phyloP scores from a whole-genome alignment of 176 grass and related monocot genomes.

The Eleusine coracana region DNA sequence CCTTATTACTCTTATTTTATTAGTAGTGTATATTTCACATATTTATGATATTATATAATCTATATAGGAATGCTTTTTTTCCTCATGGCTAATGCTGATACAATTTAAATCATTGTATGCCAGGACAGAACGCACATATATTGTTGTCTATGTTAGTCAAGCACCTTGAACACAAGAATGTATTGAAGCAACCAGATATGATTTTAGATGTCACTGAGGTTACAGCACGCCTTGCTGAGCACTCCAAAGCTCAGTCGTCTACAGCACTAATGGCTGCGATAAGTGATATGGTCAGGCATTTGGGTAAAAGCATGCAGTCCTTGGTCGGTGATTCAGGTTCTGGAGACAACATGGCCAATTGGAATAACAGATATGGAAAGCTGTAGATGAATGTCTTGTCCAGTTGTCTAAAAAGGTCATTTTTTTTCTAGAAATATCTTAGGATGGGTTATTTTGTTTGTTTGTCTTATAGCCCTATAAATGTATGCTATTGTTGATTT shows the following conservation, averaged over 20 bases:
- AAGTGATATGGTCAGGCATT: constrained; percentile 83
- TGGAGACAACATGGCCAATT: constrained; percentile 50
- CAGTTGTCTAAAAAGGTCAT: constrained; percentile 82
- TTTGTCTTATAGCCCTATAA: constrained; percentile 12
- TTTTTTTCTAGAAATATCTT: constrained; percentile 32
- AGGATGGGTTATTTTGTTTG: background rate
- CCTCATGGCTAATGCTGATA: constrained; percentile 35
- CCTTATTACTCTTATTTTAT: constrained; percentile 18
- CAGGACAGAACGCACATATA: constrained; percentile 90
- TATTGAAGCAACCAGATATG: constrained; percentile 77
- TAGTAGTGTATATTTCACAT: constrained; percentile 10
- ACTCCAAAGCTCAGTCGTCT: constrained; percentile 81
- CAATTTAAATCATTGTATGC: constrained; percentile 46
- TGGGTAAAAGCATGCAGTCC: constrained; percentile 83
- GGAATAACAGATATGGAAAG: constrained; percentile 66
- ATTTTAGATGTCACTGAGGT: constrained; percentile 83
- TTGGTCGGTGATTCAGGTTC: constrained; percentile 32
- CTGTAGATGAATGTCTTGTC: constrained; percentile 78
- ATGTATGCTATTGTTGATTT: constrained; percentile 29
- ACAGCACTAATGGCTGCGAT: constrained; percentile 75
- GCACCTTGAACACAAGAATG: constrained; percentile 90
- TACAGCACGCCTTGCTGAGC: constrained; percentile 66
- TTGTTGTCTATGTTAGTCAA: constrained; percentile 86
- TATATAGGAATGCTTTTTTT: constrained; percentile 36
- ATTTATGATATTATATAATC: constrained; percentile 11